These are phyloP conservation scores for Gonapodya prolifera DNA, from an alignment of 192 early-diverging fungal species.

Conservation along the genomic window DNA sequence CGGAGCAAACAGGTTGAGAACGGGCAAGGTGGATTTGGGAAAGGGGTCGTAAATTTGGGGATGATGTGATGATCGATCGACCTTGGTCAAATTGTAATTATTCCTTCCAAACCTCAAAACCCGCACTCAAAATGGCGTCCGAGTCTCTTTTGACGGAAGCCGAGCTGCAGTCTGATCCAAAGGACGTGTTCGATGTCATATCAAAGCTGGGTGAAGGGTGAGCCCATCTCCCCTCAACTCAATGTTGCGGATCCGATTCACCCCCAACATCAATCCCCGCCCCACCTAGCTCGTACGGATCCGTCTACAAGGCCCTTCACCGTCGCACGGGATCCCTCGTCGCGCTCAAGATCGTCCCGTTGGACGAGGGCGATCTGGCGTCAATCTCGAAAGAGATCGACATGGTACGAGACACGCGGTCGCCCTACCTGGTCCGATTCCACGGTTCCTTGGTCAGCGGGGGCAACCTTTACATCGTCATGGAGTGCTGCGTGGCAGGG, in stretches of 20 bases:
- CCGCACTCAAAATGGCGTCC: no score
- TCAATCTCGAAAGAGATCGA: constrained; percentile 34
- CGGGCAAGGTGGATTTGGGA: neutral
- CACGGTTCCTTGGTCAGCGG: constrained; percentile 36
- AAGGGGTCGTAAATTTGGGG: neutral
- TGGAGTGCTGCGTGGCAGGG: constrained; percentile 49
- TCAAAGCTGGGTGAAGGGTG: neutral
- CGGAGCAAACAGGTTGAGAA: constrained; percentile 53
- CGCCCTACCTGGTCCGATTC: constrained; percentile 29
- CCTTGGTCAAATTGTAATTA: neutral
- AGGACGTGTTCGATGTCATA: neutral
- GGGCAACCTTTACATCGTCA: constrained; percentile 35
- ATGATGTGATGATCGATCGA: neutral
- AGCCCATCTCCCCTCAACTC: neutral
- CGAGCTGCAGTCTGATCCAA: neutral
- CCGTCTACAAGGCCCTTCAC: constrained; percentile 42
- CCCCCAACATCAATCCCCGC: neutral
- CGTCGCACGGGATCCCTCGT: constrained; percentile 20
- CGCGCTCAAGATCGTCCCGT: constrained; percentile 38
- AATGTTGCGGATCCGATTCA: neutral
- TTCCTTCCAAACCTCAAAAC: neutral
- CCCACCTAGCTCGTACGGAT: constrained; percentile 32
- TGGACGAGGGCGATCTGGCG: constrained; percentile 27
- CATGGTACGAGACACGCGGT: constrained; percentile 35
- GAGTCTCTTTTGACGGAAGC: neutral